Base-by-base conservation (phyloP, 257 asterid species). In the Solanum sejunctum region DNA sequence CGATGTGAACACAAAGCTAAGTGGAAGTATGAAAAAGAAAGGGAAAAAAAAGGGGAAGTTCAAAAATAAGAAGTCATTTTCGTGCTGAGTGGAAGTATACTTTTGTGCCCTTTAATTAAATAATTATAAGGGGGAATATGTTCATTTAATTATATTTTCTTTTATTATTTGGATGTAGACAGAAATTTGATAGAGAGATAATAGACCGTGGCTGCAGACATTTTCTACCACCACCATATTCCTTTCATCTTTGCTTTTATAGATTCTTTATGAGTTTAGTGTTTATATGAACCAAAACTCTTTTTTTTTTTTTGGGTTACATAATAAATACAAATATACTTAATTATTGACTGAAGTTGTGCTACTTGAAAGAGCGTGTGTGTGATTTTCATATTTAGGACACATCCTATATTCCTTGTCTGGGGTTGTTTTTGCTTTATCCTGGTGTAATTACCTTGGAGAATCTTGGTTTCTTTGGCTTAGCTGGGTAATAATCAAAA, bases 181-280 rank as follows among this genome's bases (percentile, higher is more conserved):
- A 82, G 88, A 84, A 89, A 81, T 89, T 88, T 89, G 92, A 88
- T 90, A 90, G 91, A 90, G 97, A 94, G 98, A 94, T 92, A 93
- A 92, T 92, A 96, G 95, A 92, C 93, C 90, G 89, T 89, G 90
- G 93, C 79, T 91, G 93, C 95, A 90, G 92, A 90, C 97, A 94
- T 90, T 94, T 92, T 92, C 93, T 78, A 52, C 49, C 83, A 90
- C 95, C 94, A 90, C 96, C 97, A 88, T 92, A 92, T 91, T 91
- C 94, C 90, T 91, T 91, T 90, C 91, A 86, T 92, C 95, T 93
- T 89, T 88, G 89, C 93, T 93, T 92, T 92, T 91, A 78, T 88
- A 92, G 94, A 94, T 94, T 91, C 97, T 94, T 90, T 77, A 77
- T 49, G 13, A 60, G 28, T 60, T 89, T 85, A 85, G 91, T 88